A percentile compares a stretch with the other conserved stretches of the same genome.
Evolutionary conservation across 176 grass and related monocot genomes (phyloP).

Genomic region (Raddia guianensis): DNA sequence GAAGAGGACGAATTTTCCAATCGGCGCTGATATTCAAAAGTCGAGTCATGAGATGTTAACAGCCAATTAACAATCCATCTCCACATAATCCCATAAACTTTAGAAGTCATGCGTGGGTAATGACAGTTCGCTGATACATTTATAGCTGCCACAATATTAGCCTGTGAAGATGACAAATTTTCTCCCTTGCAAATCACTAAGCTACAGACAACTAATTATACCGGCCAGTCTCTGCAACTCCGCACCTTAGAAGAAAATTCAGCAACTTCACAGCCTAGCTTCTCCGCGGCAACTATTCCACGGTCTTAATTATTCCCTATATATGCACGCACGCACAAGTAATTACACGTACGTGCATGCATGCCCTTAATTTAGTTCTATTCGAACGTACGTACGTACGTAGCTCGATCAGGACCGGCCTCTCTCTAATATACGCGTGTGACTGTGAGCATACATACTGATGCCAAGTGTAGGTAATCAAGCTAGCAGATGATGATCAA

Average conservation of each 20-base stretch:
- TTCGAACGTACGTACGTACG: background rate
- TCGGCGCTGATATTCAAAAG: background rate
- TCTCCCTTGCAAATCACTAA: slow-evolving; percentile 48
- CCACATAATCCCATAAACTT: slow-evolving; percentile 5
- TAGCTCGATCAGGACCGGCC: too few relatives aligned
- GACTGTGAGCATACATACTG: background rate
- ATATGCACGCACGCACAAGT: background rate
- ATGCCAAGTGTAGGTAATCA: background rate
- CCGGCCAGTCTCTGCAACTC: slow-evolving; percentile 20
- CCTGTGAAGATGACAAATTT: slow-evolving; percentile 93
- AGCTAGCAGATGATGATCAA: slow-evolving; percentile 11
- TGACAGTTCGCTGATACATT: slow-evolving; percentile 20
- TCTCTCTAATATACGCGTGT: background rate
- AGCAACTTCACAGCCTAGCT: slow-evolving; percentile 73
- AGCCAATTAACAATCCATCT: slow-evolving; percentile 8
- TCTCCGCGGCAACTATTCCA: slow-evolving; percentile 23
- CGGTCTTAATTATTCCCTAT: slow-evolving; percentile 30
- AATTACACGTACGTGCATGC: background rate
- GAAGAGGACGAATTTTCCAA: background rate
- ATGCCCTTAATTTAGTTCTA: background rate
- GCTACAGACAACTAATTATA: slow-evolving; percentile 18
- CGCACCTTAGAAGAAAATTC: slow-evolving; percentile 76
- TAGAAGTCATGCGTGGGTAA: slow-evolving; percentile 8
- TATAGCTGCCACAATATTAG: too few relatives aligned
- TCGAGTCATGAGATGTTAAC: background rate